Conservation (phyloP, 2,329 filamentous ascomycete genomes). For the Calonectria crousiana region DNA sequence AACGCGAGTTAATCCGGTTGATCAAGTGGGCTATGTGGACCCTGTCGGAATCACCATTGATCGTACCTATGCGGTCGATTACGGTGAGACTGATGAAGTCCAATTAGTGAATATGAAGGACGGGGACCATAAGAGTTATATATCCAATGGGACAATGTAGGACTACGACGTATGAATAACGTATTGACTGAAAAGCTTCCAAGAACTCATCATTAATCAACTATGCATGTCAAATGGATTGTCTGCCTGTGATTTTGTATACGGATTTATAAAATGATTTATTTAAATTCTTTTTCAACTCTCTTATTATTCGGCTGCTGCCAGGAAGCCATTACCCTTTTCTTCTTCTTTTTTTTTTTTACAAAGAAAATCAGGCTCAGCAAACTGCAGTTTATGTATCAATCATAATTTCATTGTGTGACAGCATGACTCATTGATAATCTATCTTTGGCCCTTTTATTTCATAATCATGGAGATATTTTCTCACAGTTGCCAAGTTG, state of each 20-base stretch:
- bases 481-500: slow-evolving; percentile 29
- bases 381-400: no score
- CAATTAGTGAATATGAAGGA: background rate
- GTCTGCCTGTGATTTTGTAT: background rate
- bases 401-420: no score
- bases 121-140: background rate
- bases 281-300: no score
- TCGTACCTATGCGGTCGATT: background rate
- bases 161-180: background rate
- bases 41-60: background rate
- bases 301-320: no score
- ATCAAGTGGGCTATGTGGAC: background rate
- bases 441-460: background rate
- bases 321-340: no score
- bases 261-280: no score
- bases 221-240: background rate
- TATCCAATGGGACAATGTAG: background rate
- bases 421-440: no score
- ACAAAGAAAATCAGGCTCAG: no score
- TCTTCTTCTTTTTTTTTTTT: no score
- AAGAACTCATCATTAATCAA: background rate
- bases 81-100: background rate
- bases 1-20: background rate
- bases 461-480: background rate
- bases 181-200: background rate